Base-by-base conservation (phyloP, 805 yeast species). In the Yamadazyma olivae region DNA sequence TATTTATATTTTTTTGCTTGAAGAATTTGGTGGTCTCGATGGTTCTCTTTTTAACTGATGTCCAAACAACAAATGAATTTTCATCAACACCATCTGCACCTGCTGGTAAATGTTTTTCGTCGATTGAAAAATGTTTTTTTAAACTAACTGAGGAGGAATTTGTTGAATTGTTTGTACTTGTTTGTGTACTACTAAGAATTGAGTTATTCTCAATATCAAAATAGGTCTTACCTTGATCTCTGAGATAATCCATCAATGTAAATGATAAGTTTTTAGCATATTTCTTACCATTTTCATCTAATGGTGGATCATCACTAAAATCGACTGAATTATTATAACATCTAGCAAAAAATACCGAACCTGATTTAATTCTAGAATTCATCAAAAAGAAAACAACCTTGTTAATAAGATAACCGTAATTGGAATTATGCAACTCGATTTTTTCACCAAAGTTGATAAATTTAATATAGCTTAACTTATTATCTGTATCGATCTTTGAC, bases 261-360 rank as follows among this genome's bases (percentile, higher is more conserved):
- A 70, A 62, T 8, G 84, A 74, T 44, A 93, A 67, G 18, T 72
- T 70, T 33, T 71, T 65, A 1, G 96, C 82, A 57, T 85, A 91
- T 30, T 57, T 61, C 15, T 65, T 52, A 3, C 97, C 97, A 34
- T 72, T 79, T n/a, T 69, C 80, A 48, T 85, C 86, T 51, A 91
- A 68, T 12, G 82, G 83, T 27, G 93, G 95, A 59, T 93, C 98
- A 44, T 78, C 76, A 40, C 83, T 71, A 59, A 77, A 86, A 37
- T 67, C 71, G 30, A 77, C 61, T 22, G 77, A 72, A 47, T 74
- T 73, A 39, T 65, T 70, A 44, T 74, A 75, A 57, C 93, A 85
- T 43, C 95, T 68, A 1, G 98, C 96, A 64, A 93, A 89, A 58
- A 80, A 93, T n/a, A 93, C 87, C 19, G 90, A 79, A 0, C 98